Conservation (phyloP, 495 filamentous ascomycete genomes). For the Penicillium chermesinum region DNA sequence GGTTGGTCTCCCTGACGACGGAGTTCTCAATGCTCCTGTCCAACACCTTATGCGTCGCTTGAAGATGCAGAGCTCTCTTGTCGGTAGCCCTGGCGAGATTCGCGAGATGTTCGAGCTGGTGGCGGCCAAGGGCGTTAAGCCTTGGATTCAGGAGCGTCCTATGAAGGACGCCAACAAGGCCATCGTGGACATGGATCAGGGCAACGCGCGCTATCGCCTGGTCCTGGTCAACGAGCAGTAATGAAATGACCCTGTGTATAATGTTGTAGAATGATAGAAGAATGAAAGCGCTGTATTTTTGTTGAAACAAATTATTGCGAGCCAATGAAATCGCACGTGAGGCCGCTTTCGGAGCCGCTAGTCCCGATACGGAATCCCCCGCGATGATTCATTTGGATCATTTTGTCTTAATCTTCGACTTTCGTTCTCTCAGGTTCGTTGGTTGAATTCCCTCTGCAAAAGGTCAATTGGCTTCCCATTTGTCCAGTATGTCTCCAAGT, state of each 20-base stretch:
- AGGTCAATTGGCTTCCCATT: slow-evolving; percentile 6
- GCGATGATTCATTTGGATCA: slow-evolving; percentile 7
- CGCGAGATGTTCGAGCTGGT: slow-evolving; percentile 77
- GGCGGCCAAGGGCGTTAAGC: slow-evolving; percentile 62
- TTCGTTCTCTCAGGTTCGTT: background rate
- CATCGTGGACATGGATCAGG: slow-evolving; percentile 63
- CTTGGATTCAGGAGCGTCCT: slow-evolving; percentile 66
- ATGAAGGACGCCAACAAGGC: slow-evolving; percentile 73
- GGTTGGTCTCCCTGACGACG: slow-evolving; percentile 69
- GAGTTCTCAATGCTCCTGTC: slow-evolving; percentile 58
- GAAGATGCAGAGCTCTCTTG: slow-evolving; percentile 65
- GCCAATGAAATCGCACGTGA: slow-evolving; percentile 19
- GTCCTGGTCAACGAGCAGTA: slow-evolving; percentile 63
- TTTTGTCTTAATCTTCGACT: background rate
- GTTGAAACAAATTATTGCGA: background rate
- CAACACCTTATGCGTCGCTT: slow-evolving; percentile 57
- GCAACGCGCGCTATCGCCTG: slow-evolving; percentile 71
- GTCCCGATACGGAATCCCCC: slow-evolving; percentile 2
- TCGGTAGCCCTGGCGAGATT: slow-evolving; percentile 70
- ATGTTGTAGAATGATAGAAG: slow-evolving; percentile 2
- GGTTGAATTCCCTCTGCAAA: background rate
- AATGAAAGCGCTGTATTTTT: background rate
- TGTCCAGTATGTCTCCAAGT: slow-evolving; percentile 12
- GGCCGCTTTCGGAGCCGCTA: slow-evolving; percentile 33
- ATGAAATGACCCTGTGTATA: slow-evolving; percentile 1